Evolutionary conservation across 2,329 filamentous ascomycete genomes (phyloP), one percentile per base, ranked within the genome.

Genomic region (Ampelomyces quisqualis): DNA sequence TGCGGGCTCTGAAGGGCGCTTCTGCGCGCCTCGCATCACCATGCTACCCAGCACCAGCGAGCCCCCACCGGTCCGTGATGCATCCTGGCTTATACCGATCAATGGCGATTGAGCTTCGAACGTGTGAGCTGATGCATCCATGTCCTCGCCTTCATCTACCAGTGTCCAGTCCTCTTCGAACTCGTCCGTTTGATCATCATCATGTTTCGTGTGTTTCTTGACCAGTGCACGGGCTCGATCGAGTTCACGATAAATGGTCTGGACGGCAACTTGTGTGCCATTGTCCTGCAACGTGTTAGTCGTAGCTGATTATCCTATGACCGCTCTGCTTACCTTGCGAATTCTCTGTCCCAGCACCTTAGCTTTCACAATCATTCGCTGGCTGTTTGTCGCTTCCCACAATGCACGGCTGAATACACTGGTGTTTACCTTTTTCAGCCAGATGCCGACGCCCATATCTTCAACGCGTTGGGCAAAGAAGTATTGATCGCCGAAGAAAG

Each of bases 401-500:
- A 98, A 72, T 0, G 91, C 90, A 43, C 88, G 78, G 11, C 88
- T 86, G 56, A 98, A 91, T 24, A 85, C 80, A 51, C 81, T 86
- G n/a, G 88, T 85, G 15, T 93, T 94, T 73, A 95, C 82, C 68
- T 88, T 93, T 73, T 86, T 90, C 57, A 98, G 76, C 61, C 85
- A 88, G 14, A 95, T 84, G 0, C 93, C 93, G 2, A 97, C 93
- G 0, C 93, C 91, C 5, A 98, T 76, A 60, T 97, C 91, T 66
- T 97, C 90, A 1, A 97, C 86, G 3, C 93, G 80, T 20, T 78
- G 81, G 5, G 90, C 93, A 58, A 95, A 97, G 75, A 98, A 98
- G 76, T 86, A 96, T 64, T 98, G 93, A 58, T 98, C 93, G 4
- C 93, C 93, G 62, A 98, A 98, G 74, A 97, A 98, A 0, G 93